Conservation (phyloP, 2,329 filamentous ascomycete genomes). For the Blumeria graminis region DNA sequence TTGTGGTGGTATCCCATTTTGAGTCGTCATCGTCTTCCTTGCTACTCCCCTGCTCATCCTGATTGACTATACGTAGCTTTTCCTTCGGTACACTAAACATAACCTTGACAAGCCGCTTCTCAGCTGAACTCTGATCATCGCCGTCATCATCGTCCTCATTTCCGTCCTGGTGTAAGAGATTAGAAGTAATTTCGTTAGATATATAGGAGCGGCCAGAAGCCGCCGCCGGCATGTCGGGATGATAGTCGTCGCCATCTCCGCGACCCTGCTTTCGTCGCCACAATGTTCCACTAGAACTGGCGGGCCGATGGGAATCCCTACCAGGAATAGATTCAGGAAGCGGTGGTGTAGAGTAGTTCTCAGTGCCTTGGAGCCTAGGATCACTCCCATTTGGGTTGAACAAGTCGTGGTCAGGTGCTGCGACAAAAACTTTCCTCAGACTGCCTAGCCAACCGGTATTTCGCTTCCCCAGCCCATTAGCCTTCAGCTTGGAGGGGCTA, state of each 20-base stretch:
- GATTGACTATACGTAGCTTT: constrained; percentile 72
- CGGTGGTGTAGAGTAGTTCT: not conserved
- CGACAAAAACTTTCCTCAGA: constrained; percentile 20
- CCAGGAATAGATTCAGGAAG: not conserved
- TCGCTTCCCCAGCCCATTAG: constrained; percentile 8
- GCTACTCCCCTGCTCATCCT: constrained; percentile 19
- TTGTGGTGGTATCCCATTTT: not conserved
- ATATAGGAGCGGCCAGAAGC: not conserved
- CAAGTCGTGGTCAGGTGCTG: not conserved
- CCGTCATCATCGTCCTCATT: constrained; percentile 28
- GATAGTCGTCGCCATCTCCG: constrained; percentile 23
- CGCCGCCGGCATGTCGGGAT: not conserved
- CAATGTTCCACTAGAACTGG: constrained; percentile 23
- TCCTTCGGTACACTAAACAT: constrained; percentile 90
- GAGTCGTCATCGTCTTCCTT: not conserved
- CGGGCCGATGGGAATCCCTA: constrained; percentile 17
- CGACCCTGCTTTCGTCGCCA: constrained; percentile 25
- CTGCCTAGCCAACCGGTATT: constrained; percentile 36
- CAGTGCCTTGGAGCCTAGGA: not conserved
- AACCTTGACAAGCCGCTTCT: constrained; percentile 49
- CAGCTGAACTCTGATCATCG: constrained; percentile 53
- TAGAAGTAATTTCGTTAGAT: not conserved
- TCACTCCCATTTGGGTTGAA: not conserved
- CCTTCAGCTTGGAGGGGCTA: constrained; percentile 32
- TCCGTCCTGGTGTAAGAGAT: constrained; percentile 8